These are phyloP conservation scores for Pseudomassariella vexata DNA, from an alignment of 2,329 filamentous ascomycete species.

Conservation along the genomic window DNA sequence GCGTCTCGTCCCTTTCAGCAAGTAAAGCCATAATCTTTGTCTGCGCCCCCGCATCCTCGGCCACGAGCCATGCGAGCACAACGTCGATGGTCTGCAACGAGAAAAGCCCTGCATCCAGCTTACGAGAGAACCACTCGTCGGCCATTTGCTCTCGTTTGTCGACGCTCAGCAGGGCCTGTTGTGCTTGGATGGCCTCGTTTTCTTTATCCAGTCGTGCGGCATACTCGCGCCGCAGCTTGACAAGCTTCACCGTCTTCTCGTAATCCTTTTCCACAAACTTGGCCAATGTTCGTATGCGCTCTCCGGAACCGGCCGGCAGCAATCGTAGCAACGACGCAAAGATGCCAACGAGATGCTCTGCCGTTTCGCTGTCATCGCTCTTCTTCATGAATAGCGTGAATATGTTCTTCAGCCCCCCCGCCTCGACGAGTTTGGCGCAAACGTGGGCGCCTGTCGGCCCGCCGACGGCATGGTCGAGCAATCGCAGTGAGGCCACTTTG, in stretches of 20 bases:
- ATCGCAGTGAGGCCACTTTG: constrained; percentile 68
- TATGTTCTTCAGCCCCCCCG: constrained; percentile 74
- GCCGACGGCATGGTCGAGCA: constrained; percentile 76
- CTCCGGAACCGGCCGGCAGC: constrained; percentile 69
- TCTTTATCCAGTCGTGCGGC: constrained; percentile 54
- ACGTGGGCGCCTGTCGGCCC: constrained; percentile 52
- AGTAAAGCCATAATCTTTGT: constrained; percentile 58
- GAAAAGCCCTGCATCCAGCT: constrained; percentile 81
- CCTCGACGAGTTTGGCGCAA: constrained; percentile 73
- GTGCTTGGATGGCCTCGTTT: constrained; percentile 54
- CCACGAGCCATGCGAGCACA: constrained; percentile 82
- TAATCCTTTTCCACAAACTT: constrained; percentile 97
- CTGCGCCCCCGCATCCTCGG: constrained; percentile 76
- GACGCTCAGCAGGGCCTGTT: constrained; percentile 46
- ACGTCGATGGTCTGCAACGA: constrained; percentile 79
- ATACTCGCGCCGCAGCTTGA: constrained; percentile 68
- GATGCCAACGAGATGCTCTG: constrained; percentile 79
- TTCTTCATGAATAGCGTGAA: constrained; percentile 89
- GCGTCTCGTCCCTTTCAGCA: constrained; percentile 59
- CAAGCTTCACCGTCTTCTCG: constrained; percentile 70
- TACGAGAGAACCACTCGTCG: constrained; percentile 66
- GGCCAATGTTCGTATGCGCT: constrained; percentile 76
- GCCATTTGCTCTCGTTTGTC: constrained; percentile 58
- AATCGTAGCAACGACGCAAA: constrained; percentile 77
- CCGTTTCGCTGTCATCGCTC: constrained; percentile 56